phyloP scores from a whole-genome alignment of 495 filamentous ascomycete species.

The Sabuloglossum arenarium region DNA sequence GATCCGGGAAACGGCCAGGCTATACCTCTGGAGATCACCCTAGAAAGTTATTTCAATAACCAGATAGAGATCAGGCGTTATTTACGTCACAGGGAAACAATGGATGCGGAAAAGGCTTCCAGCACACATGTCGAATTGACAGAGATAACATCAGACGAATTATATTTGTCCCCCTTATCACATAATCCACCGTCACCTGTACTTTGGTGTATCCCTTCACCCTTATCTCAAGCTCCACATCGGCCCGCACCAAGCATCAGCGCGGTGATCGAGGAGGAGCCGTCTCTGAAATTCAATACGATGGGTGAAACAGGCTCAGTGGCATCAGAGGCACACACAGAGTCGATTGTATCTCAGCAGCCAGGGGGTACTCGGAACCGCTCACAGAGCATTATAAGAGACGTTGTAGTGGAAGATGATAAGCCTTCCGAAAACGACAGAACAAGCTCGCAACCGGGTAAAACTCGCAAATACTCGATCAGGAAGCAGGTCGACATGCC shows the following conservation, averaged over 20 bases:
- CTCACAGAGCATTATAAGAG: slow-evolving; percentile 39
- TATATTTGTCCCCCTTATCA: not conserved
- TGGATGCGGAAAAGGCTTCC: slow-evolving; percentile 27
- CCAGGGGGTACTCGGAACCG: slow-evolving; percentile 20
- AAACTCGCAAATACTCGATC: slow-evolving; percentile 26
- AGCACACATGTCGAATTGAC: slow-evolving; percentile 34
- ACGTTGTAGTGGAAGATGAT: slow-evolving; percentile 29
- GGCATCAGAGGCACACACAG: not conserved
- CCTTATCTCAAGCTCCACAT: slow-evolving; percentile 9
- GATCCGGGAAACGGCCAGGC: slow-evolving; percentile 33
- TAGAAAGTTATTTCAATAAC: slow-evolving; percentile 91
- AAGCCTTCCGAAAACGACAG: slow-evolving; percentile 8
- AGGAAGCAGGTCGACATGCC: slow-evolving; percentile 83
- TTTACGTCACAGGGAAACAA: slow-evolving; percentile 38
- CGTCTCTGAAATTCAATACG: not conserved
- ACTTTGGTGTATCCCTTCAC: slow-evolving; percentile 19
- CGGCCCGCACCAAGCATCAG: not conserved
- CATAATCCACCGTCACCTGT: slow-evolving; percentile 12
- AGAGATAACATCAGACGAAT: slow-evolving; percentile 25
- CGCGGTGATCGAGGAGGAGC: not conserved
- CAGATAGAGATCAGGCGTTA: slow-evolving; percentile 74
- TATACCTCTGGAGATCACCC: slow-evolving; percentile 68
- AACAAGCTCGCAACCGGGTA: slow-evolving; percentile 9
- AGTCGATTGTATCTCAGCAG: not conserved
- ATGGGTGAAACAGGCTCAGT: not conserved